A percentile compares a stretch with the other conserved stretches of the same genome.
phyloP scores from a whole-genome alignment of 768 basidiomycete genomes.

The Trametopsis cervina region DNA sequence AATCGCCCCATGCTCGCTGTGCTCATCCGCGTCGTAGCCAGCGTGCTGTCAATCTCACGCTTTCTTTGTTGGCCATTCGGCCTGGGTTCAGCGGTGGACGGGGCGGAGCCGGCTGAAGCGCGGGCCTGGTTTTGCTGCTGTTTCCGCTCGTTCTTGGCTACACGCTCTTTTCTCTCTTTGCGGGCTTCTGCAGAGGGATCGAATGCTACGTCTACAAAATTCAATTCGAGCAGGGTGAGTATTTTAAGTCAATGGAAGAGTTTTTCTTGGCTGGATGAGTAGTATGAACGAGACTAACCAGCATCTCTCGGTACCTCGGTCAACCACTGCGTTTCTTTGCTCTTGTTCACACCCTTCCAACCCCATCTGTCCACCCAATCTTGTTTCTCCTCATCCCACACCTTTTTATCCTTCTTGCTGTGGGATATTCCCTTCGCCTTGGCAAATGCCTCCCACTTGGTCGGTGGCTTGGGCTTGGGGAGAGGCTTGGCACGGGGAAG shows the following conservation, averaged over 20 bases:
- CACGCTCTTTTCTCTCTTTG: conserved; percentile 71
- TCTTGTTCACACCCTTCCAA: conserved; percentile 80
- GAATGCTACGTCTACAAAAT: conserved; percentile 56
- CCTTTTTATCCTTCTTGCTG: conserved; percentile 65
- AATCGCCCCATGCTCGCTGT: conserved; percentile 97
- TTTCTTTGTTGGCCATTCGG: conserved; percentile 43
- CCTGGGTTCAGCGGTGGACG: conserved; percentile 3
- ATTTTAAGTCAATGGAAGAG: not conserved
- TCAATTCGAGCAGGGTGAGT: not conserved
- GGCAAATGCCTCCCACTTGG: conserved; percentile 97
- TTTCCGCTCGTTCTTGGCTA: conserved; percentile 82
- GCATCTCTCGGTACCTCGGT: conserved; percentile 85
- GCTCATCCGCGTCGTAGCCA: conserved; percentile 70
- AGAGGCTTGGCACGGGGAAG: conserved; percentile 90
- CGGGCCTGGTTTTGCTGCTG: conserved; percentile 64
- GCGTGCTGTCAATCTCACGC: conserved; percentile 64
- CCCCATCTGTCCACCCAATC: conserved; percentile 94
- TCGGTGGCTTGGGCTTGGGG: conserved; percentile 86
- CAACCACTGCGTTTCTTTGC: conserved; percentile 83
- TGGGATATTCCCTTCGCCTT: conserved; percentile 91
- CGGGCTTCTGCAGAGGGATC: conserved; percentile 76
- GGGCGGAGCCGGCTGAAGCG: conserved; percentile 33
- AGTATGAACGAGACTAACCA: conserved; percentile 43
- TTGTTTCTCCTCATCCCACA: conserved; percentile 93
- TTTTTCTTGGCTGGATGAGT: not conserved